Percentiles rank a stretch among this genome's conserved stretches.
Evolutionary conservation across 2,329 filamentous ascomycete species (phyloP).

Genomic region (Periconia macrospinosa): DNA sequence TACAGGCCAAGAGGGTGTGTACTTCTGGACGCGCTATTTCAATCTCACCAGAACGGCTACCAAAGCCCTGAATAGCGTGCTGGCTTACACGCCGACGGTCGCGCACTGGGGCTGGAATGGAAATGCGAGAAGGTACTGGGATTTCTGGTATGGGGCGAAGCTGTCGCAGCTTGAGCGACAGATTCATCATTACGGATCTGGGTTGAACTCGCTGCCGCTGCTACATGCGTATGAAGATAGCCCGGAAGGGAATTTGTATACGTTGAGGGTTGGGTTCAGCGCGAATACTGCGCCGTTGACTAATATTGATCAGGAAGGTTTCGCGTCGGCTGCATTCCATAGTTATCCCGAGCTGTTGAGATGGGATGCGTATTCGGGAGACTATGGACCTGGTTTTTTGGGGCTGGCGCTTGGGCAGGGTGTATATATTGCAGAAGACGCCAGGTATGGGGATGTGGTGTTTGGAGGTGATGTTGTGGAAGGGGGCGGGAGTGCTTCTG

Average conservation of each 20-base stretch:
- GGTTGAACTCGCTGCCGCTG: constrained; percentile 59
- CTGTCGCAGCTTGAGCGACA: constrained; percentile 50
- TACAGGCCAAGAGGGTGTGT: constrained; percentile 64
- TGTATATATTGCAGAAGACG: constrained; percentile 52
- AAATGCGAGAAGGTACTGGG: constrained; percentile 64
- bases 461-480: constrained; percentile 52
- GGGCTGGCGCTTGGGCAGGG: constrained; percentile 55
- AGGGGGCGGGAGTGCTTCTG: constrained; percentile 12
- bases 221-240: constrained; percentile 55
- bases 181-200: constrained; percentile 65
- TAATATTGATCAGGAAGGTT: constrained; percentile 60
- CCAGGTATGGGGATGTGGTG: constrained; percentile 48
- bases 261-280: constrained; percentile 58
- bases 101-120: constrained; percentile 66
- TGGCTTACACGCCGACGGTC: constrained; percentile 61
- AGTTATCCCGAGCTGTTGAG: constrained; percentile 58
- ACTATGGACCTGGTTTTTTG: constrained; percentile 60
- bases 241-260: constrained; percentile 49
- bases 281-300: constrained; percentile 57
- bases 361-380: constrained; percentile 61
- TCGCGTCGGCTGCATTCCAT: constrained; percentile 59
- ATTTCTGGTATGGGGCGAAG: constrained; percentile 55
- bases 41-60: constrained; percentile 47
- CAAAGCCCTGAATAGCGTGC: constrained; percentile 59
- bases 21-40: constrained; percentile 62